These are phyloP conservation scores for Talaromyces sp. DNA, from an alignment of 2,329 filamentous ascomycete species.

Conservation along the genomic window DNA sequence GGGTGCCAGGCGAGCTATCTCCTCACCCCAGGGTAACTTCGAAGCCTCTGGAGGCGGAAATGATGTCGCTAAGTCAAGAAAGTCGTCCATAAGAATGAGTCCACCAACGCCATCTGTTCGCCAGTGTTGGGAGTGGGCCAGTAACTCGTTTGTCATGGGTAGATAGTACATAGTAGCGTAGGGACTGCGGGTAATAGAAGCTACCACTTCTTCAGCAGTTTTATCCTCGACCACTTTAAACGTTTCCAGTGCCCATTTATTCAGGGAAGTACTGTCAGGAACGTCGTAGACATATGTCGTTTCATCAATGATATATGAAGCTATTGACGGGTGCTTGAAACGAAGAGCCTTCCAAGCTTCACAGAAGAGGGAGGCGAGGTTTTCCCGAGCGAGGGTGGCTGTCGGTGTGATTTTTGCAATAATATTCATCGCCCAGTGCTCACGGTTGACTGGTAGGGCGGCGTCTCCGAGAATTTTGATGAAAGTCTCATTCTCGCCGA, in stretches of 20 bases:
- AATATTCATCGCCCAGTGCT: slow-evolving; percentile 30
- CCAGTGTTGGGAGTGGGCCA: slow-evolving; percentile 11
- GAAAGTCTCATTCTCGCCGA: slow-evolving; percentile 24
- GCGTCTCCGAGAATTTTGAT: slow-evolving; percentile 29
- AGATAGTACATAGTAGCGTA: slow-evolving; percentile 17
- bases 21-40: slow-evolving; percentile 25
- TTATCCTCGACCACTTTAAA: slow-evolving; percentile 12
- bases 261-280: slow-evolving; percentile 3
- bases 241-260: slow-evolving; percentile 17
- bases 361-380: not conserved
- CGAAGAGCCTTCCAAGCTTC: slow-evolving; percentile 18
- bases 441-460: slow-evolving; percentile 23
- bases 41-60: slow-evolving; percentile 18
- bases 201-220: slow-evolving; percentile 14
- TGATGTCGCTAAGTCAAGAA: slow-evolving; percentile 18
- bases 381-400: not conserved
- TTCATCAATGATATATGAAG: slow-evolving; percentile 10
- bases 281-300: slow-evolving; percentile 15
- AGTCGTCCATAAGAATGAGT: slow-evolving; percentile 20
- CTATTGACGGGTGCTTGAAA: slow-evolving; percentile 20
- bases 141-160: slow-evolving; percentile 1
- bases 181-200: slow-evolving; percentile 7
- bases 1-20: slow-evolving; percentile 20
- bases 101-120: slow-evolving; percentile 13
- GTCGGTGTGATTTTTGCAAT: slow-evolving; percentile 18